Conservation (phyloP, 208 protist species). For the Phytomonas sp. region DNA sequence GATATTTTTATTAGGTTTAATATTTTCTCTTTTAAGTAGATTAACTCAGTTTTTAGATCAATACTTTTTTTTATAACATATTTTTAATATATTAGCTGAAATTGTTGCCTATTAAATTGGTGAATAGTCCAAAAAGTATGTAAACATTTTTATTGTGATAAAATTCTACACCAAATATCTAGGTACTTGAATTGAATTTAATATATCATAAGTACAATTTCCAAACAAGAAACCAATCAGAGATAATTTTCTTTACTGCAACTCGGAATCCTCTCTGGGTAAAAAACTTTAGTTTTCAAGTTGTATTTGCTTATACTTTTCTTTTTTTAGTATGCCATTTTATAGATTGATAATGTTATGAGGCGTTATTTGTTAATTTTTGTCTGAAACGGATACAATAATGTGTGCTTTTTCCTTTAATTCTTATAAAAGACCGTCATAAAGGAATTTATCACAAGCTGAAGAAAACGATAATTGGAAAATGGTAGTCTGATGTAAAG, state of each 20-base stretch:
- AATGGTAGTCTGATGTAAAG: neutral
- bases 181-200: neutral
- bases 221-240: neutral
- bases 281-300: neutral
- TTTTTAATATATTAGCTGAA: slow-evolving; percentile 11
- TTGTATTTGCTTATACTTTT: slow-evolving; percentile 9
- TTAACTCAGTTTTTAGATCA: neutral
- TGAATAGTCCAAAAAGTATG: neutral
- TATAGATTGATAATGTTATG: neutral
- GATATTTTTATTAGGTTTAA: slow-evolving; percentile 6
- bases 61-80: neutral
- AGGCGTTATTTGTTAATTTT: neutral
- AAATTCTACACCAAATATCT: neutral
- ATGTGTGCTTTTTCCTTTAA: neutral
- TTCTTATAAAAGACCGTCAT: neutral
- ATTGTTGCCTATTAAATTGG: neutral
- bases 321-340: slow-evolving; percentile 4
- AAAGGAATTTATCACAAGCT: neutral
- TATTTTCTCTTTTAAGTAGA: slow-evolving; percentile 5
- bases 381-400: neutral
- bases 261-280: neutral
- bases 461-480: neutral
- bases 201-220: neutral
- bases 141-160: neutral
- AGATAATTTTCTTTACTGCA: neutral